Conservation (phyloP, 2,329 filamentous ascomycete species). For the Chaetomiaceae sp. region DNA sequence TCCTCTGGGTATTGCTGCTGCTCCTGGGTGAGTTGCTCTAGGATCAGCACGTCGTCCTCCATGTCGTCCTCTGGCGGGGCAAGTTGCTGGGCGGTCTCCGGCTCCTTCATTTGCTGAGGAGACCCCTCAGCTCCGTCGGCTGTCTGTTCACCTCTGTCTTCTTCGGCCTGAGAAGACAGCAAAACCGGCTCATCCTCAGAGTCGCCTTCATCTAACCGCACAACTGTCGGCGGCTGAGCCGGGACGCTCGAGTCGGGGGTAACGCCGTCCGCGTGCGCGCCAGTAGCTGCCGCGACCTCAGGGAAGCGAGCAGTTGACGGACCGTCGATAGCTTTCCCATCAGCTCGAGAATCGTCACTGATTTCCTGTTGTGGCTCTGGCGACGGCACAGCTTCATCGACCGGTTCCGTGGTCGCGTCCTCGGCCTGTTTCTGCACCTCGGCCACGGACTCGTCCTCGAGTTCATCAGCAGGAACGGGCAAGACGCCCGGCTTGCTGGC, state of each 20-base stretch:
- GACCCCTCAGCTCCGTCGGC: neutral
- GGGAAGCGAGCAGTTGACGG: neutral
- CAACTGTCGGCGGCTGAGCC: neutral
- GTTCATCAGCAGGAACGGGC: neutral
- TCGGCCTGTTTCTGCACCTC: neutral
- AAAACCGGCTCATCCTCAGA: neutral
- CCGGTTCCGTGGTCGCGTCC: neutral
- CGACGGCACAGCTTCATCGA: neutral
- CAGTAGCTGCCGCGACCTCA: neutral
- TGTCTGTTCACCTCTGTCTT: neutral
- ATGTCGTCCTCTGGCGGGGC: neutral
- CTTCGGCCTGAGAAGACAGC: neutral
- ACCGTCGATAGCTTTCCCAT: neutral
- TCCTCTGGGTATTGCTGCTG: neutral
- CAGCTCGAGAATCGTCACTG: neutral
- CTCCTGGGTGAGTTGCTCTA: conserved; percentile 15
- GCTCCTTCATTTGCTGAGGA: neutral
- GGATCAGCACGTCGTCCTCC: conserved; percentile 10
- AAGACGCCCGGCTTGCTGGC: too few species aligned
- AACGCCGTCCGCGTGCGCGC: neutral
- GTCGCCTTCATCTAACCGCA: neutral
- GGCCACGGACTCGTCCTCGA: neutral
- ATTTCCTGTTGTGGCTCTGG: neutral
- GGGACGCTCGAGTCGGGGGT: neutral
- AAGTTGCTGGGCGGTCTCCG: neutral